Base-by-base conservation (phyloP, 2,329 filamentous ascomycete species). In the Trichophyton schoenleinii region DNA sequence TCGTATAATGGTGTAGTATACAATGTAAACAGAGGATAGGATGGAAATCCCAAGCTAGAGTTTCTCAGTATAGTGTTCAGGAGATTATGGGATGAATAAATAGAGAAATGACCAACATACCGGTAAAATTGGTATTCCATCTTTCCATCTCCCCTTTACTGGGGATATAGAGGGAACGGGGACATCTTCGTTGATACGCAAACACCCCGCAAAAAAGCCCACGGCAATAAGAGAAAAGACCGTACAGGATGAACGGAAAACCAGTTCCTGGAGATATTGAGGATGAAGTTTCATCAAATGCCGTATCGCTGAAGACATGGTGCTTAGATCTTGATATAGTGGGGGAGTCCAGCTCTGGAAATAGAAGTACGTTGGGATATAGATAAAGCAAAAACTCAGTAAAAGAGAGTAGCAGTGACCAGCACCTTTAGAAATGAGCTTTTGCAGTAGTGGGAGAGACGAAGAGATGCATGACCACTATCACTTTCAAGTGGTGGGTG, bases 141-240 rank as follows among this genome's bases (percentile, higher is more conserved):
- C 70, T 46, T 71, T 70, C 70, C 70, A 71, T 61, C 68, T 69
- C 5, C 68, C 68, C 46, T 64, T 61, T 44, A 59, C 63, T 2
- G 67, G 65, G 4, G 34, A 31, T 15, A 25, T 11, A 13, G 44
- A 4, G 6, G 52, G 52, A 25, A 57, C 25, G 5, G 52, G 52
- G 11, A 57, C 31, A 15, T 31, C 52, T 49, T 71, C 63, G 69
- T 70, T 71, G 20, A 61, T 59, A 3, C 65, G 65, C 36, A 72
- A 68, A 15, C 67, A 66, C 7, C 66, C 65, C 1, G 67, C 64
- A 61, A 72, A 72, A 28, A 70, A 66, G 8, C 67, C 63, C 46
- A 69, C 63, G 46, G 66, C 65, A 52, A 70, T 62, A 6, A 72
- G 48, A 28, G 68, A 67, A 42, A 66, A 59, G 4, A 66, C 46